Evolutionary conservation across 257 asterid genomes (phyloP).

Genomic region (Craterostigma plantagineum): DNA sequence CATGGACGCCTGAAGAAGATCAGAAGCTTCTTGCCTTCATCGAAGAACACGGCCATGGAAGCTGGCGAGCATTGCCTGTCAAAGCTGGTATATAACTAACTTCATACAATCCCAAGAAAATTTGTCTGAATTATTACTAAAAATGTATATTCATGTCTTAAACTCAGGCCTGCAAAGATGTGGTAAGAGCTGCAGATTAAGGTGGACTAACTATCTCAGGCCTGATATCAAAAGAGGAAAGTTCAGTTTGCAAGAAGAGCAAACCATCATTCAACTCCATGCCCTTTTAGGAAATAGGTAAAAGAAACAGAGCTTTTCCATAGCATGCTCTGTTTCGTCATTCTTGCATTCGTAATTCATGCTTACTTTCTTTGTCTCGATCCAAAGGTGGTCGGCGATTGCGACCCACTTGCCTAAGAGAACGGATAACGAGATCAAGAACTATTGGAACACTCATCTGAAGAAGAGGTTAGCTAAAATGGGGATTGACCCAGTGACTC

Average conservation of each 20-base stretch:
- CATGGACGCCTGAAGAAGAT: constrained; percentile 72
- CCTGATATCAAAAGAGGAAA: constrained; percentile 60
- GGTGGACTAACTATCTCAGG: constrained; percentile 53
- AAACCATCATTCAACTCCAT: constrained; percentile 57
- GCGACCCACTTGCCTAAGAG: constrained; percentile 59
- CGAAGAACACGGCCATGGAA: constrained; percentile 53
- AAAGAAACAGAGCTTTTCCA: not conserved
- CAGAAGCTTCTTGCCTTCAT: constrained; percentile 43
- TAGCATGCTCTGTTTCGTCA: not conserved
- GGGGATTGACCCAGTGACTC: constrained; percentile 66
- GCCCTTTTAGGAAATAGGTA: constrained; percentile 63
- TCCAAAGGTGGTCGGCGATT: constrained; percentile 61
- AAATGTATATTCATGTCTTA: not conserved
- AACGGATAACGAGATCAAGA: constrained; percentile 59
- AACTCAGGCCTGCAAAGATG: constrained; percentile 39
- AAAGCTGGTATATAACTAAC: constrained; percentile 30
- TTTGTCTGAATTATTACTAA: too few species aligned
- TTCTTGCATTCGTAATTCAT: not conserved
- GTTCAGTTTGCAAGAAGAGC: constrained; percentile 47
- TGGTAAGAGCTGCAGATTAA: constrained; percentile 52
- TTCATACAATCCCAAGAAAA: not conserved
- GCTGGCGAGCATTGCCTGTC: constrained; percentile 59
- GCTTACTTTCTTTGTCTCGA: constrained; percentile 8
- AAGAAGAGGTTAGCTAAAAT: constrained; percentile 43
- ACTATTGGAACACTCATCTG: constrained; percentile 64